A percentile compares a stretch with the other conserved stretches of the same genome.
Evolutionary conservation across 768 basidiomycete genomes (phyloP).

Genomic region (Tylopilus vinaceipallidus): DNA sequence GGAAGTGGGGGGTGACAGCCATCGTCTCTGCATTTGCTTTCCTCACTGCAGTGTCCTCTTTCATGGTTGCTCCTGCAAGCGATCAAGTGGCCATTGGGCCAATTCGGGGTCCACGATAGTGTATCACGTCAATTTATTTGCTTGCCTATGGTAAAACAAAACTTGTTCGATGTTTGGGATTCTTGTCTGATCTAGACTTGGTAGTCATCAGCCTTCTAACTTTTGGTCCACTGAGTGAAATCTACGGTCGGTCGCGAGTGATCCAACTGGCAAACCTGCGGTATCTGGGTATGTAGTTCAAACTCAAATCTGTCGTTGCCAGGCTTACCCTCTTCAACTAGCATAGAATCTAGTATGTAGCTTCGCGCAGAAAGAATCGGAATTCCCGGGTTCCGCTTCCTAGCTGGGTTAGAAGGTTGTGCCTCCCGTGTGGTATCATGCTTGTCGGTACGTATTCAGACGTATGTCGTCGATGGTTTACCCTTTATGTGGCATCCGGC

Average conservation of each 20-base stretch:
- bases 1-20: too few relatives aligned
- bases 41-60: conserved; percentile 66
- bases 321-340: conserved; percentile 18
- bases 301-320: background rate
- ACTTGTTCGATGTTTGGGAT: background rate
- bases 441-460: conserved; percentile 58
- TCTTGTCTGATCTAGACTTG: background rate
- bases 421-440: conserved; percentile 54
- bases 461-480: conserved; percentile 68
- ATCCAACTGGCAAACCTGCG: conserved; percentile 64
- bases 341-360: conserved; percentile 66
- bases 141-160: conserved; percentile 53
- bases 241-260: conserved; percentile 64
- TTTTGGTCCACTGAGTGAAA: conserved; percentile 65
- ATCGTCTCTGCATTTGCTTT: conserved; percentile 68
- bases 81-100: conserved; percentile 44
- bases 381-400: conserved; percentile 69
- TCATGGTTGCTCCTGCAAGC: conserved; percentile 70
- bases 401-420: conserved; percentile 70
- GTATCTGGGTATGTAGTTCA: conserved; percentile 50
- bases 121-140: conserved; percentile 56
- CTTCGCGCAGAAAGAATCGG: conserved; percentile 54
- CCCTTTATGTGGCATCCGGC: too few relatives aligned
- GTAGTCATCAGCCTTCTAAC: conserved; percentile 23
- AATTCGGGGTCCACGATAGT: conserved; percentile 53